Base-by-base conservation (phyloP, 345 rosid genomes). In the Sonneratia caseolaris region DNA sequence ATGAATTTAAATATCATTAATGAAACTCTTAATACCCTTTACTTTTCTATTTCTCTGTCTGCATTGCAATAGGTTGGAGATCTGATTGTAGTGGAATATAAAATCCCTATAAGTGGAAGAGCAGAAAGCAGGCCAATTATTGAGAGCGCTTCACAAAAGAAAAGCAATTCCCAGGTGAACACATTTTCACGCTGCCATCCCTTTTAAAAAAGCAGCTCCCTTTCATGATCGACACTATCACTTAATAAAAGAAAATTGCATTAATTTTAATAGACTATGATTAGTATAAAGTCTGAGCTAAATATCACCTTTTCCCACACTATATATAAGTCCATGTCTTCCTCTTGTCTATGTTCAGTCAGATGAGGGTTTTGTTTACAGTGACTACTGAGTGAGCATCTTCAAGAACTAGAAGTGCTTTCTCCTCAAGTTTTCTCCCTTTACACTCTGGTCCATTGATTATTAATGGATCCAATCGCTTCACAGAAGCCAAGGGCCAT, bases 121-220 rank as follows among this genome's bases (percentile, higher is more conserved):
- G 72, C 21, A 55, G 61, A 37, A 27, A 81, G 19, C 49, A 59
- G 32, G 27, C 22, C 37, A 66, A 66, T 37, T 12, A 38, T 21
- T 42, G 10, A 42, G 5, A 16, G 32, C 9, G 32, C 32, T n/a
- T 37, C 8, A 76, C 11, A 55, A 1, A 68, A 49, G 43, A 38
- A 75, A 27, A 70, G 27, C 68, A 37, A 66, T 64, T 16, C 67
- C 69, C 22, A 24, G 59, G 70, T 57, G n/a, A 7, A 3, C 73
- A 74, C 70, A 68, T 76, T 68, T 71, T 77, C 64, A 71, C 73
- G 69, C 71, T 32, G 75, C 77, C 75, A n/a, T 68, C 42, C 37
- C 74, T 75, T 79, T 77, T 57, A 22, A 64, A 77, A 79, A 79
- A 77, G 45, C 68, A 62, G 4, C 37, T 36, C 56, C 64, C 22